Base-by-base conservation (phyloP, 148 eudicot genomes). In the Mesembryanthemum crystallinum region DNA sequence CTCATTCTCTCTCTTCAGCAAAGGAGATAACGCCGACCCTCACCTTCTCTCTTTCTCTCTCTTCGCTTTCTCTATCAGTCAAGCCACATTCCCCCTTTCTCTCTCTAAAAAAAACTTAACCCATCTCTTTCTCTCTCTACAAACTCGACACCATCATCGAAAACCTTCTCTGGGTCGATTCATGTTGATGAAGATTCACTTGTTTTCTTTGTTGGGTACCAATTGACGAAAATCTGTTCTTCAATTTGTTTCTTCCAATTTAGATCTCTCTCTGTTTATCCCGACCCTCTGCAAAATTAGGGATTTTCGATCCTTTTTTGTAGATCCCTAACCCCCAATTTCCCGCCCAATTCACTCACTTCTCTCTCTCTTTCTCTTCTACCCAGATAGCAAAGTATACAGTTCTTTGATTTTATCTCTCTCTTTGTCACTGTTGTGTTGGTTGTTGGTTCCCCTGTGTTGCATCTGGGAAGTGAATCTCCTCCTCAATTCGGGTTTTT, bases 41-140 rank as follows among this genome's bases (percentile, higher is more conserved):
- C 57, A 43, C 18, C 32, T n/a, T n/a, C 59, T 76, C 35, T 72
- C 33, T 69, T 13, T 69, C 81, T 76, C 67, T 43, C 67, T 72
- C 71, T 13, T 69, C 81, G 67, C 67, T 43, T 57, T 72, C 71
- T 59, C 13, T 73, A 55, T 43, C 77, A 73, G 85, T 78, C 85
- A 82, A 82, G 64, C 79, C 79, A 64, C 85, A 82, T 82, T 78
- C 74, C 67, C 49, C 25, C 65, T 76, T 64, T 66, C 78, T 67
- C 79, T 76, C 73, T 76, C 67, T 67, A 54, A 7, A 39, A 73
- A 60, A 73, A 73, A 24, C 60, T 33, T 12, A 32, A 21, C n/a
- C 7, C 27, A 33, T 8, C 42, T 2, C n/a, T 18, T 30, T 55
- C 51, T 17, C 65, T 57, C 43, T 23, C 25, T 28, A 8, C 12